Percentiles rank a stretch among this genome's conserved stretches.
These are phyloP conservation scores for Boletus coccyginus DNA, from an alignment of 768 basidiomycete genomes.

Conservation along the genomic window DNA sequence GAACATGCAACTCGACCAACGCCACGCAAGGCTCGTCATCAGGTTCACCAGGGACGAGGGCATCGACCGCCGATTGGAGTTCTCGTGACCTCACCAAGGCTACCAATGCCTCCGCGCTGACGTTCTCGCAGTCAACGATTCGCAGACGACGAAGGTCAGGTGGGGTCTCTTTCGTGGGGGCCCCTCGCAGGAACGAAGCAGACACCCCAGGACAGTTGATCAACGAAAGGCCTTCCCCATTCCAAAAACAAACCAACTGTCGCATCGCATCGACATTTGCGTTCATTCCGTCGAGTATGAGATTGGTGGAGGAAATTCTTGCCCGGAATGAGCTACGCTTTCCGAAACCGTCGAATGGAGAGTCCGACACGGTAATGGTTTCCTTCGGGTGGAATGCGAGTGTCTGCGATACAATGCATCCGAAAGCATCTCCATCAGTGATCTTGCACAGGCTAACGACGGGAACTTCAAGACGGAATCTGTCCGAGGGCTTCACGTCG, in stretches of 20 bases:
- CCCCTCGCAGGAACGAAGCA: slow-evolving; percentile 1
- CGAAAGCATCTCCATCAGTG: neutral
- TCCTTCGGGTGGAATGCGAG: slow-evolving; percentile 6
- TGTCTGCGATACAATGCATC: neutral
- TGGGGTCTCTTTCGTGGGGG: slow-evolving; percentile 1
- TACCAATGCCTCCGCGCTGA: neutral
- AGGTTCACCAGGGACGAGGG: neutral
- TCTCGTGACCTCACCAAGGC: slow-evolving; percentile 1
- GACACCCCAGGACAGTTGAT: slow-evolving; percentile 3
- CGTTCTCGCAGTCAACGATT: slow-evolving; percentile 6
- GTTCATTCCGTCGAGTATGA: slow-evolving; percentile 1
- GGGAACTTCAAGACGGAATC: slow-evolving; percentile 5
- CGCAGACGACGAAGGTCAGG: slow-evolving; percentile 1
- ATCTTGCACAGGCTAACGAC: neutral
- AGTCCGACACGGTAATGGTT: neutral
- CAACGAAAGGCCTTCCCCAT: slow-evolving; percentile 6
- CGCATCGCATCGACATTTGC: neutral
- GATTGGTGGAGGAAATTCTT: neutral
- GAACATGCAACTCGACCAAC: slow-evolving; percentile 2
- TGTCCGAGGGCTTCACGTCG: neutral
- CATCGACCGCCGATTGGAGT: slow-evolving; percentile 1
- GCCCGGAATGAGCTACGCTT: neutral
- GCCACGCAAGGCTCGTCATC: slow-evolving; percentile 1
- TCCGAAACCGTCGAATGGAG: slow-evolving; percentile 4
- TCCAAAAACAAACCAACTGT: slow-evolving; percentile 3